Conservation (phyloP, 2,329 filamentous ascomycete species). For the Aspergillus sp. region DNA sequence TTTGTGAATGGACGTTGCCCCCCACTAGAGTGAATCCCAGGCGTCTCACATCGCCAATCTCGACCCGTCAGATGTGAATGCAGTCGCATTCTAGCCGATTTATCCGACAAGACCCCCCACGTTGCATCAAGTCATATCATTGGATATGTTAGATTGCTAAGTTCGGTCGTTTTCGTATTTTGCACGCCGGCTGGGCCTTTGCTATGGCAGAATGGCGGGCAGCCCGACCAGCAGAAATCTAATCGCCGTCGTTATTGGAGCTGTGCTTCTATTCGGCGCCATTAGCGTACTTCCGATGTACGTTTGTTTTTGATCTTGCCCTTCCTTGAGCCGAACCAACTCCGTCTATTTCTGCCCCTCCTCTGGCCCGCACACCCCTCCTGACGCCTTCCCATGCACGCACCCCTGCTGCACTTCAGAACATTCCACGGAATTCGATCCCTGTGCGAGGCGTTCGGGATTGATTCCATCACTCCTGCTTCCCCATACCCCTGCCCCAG, state of each 20-base stretch:
- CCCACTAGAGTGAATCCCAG: slow-evolving; percentile 6
- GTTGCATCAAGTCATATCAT: slow-evolving; percentile 11
- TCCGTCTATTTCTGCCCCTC: slow-evolving; percentile 16
- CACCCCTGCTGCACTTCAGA: slow-evolving; percentile 14
- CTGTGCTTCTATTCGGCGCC: slow-evolving; percentile 26
- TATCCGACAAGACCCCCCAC: slow-evolving; percentile 13
- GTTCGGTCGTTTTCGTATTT: slow-evolving; percentile 13
- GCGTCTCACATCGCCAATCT: slow-evolving; percentile 6
- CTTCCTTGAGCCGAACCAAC: slow-evolving; percentile 1
- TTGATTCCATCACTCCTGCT: not conserved
- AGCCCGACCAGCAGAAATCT: slow-evolving; percentile 23
- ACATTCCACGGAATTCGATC: slow-evolving; percentile 19
- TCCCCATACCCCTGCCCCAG: not conserved
- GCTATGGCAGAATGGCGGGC: slow-evolving; percentile 19
- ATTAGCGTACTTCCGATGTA: slow-evolving; percentile 33
- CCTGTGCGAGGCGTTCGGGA: slow-evolving; percentile 1
- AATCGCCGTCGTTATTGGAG: slow-evolving; percentile 31
- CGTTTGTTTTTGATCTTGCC: slow-evolving; percentile 13
- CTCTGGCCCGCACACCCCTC: not conserved
- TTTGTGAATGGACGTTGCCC: slow-evolving; percentile 4
- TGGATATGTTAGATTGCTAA: slow-evolving; percentile 13
- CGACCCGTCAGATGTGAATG: slow-evolving; percentile 9
- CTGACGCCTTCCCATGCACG: not conserved
- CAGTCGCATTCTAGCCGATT: slow-evolving; percentile 11
- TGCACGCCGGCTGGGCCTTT: not conserved